A percentile compares a stretch with the other conserved stretches of the same genome.
phyloP scores from a whole-genome alignment of 257 asterid genomes.

The Penstemon eatonii region DNA sequence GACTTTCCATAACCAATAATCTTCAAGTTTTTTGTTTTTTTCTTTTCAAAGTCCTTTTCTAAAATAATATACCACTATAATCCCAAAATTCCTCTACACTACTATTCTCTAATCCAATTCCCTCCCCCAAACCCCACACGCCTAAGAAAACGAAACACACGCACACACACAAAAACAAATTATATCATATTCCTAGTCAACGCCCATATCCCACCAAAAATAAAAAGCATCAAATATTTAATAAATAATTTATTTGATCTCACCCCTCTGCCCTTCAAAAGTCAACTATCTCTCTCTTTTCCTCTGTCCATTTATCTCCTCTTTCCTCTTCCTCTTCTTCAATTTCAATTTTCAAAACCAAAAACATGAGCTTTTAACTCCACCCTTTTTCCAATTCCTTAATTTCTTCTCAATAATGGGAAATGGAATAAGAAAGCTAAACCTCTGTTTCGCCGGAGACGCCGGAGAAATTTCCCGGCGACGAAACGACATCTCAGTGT shows the following conservation, averaged over 20 bases:
- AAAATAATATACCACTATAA: background rate
- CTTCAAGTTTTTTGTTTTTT: conserved; percentile 4
- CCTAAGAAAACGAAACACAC: conserved; percentile 10
- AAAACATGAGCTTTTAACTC: conserved; percentile 26
- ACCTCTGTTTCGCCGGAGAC: conserved; percentile 73
- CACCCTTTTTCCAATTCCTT: too few relatives aligned
- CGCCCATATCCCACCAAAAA: conserved; percentile 43
- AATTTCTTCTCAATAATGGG: conserved; percentile 53
- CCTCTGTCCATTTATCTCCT: conserved; percentile 30
- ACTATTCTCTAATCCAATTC: conserved; percentile 27
- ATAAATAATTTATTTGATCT: conserved; percentile 19
- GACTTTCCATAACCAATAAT: conserved; percentile 33
- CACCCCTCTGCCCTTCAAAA: conserved; percentile 30
- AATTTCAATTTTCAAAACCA: conserved; percentile 13
- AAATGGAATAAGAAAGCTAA: conserved; percentile 60
- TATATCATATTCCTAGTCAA: conserved; percentile 33
- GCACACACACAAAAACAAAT: background rate
- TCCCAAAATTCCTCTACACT: conserved; percentile 16
- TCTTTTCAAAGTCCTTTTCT: background rate
- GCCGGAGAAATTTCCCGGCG: conserved; percentile 82
- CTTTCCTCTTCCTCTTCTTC: conserved; percentile 25
- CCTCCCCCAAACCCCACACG: conserved; percentile 35
- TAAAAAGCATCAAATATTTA: conserved; percentile 37
- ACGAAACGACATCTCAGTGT: conserved; percentile 47
- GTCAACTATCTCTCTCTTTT: conserved; percentile 58